Evolutionary conservation across 768 basidiomycete species (phyloP), one percentile per base, ranked within the genome.

Genomic region (Mycena floridula): DNA sequence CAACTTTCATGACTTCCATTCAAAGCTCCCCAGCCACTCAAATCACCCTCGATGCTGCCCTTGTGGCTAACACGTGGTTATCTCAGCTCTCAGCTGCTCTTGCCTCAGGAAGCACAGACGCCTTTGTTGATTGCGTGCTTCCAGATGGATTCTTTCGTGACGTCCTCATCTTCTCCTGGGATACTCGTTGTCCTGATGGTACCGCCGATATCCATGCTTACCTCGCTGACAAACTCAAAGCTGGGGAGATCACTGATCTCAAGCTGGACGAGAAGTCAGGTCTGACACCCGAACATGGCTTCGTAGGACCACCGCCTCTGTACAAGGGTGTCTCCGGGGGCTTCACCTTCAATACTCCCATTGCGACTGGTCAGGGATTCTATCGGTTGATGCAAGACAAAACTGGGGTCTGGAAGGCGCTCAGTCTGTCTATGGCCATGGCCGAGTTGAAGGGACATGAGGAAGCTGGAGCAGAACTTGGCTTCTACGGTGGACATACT

Each of bases 101-200:
- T 32, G 28, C 16, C 16, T 9, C 28, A 9, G 9, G 11, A 32
- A 32, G 67, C 40, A 40, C 51, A 4, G 44, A 54, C 4, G 58
- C 47, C 3, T 46, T 61, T 4, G 48, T 48, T 0, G 47, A 55
- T 7, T 50, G 47, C 9, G 65, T 73, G 50, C 58, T 61, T 3
- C 54, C 60, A 0, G 43, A 56, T 27, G 71, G 70, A 7, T 72
- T 60, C 58, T 59, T 71, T 26, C 60, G 69, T 6, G 71, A 75
- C 49, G 43, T 68, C 25, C 63, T 74, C 39, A 56, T 62, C 12
- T 68, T 76, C 50, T 63, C 64, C 2, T 74, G 72, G 73, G 60
- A 68, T 49, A 60, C 58, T 25, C 65, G 69, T 20, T 51, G 68
- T 3, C 57, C 72, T 9, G 48, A 55, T 18, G 67, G 67, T 4